phyloP scores from a whole-genome alignment of 1,284 basidiomycete species.

The Nidula niveotomentosa region DNA sequence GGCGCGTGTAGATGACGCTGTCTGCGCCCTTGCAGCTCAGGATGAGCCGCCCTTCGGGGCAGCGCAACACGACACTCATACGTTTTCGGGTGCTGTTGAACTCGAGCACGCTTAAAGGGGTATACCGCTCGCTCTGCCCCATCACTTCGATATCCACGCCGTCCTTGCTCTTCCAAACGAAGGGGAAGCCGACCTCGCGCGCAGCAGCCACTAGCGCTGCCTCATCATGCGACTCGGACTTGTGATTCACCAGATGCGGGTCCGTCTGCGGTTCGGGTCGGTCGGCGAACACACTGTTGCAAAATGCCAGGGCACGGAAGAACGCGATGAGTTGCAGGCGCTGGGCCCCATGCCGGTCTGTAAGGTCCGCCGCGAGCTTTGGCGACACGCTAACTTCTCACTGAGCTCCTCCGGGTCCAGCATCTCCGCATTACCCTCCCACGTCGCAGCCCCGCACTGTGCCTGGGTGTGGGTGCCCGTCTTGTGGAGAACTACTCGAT shows the following conservation, averaged over 20 bases:
- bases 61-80: constrained; percentile 89
- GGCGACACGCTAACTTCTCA: constrained; percentile 77
- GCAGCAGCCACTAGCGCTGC: constrained; percentile 92
- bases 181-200: constrained; percentile 92
- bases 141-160: constrained; percentile 88
- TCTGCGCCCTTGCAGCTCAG: constrained; percentile 98
- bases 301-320: constrained; percentile 89
- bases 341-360: constrained; percentile 61
- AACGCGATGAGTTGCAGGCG: constrained; percentile 77
- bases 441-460: constrained; percentile 87
- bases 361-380: constrained; percentile 76
- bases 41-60: constrained; percentile 79
- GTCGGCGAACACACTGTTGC: constrained; percentile 89
- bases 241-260: constrained; percentile 82
- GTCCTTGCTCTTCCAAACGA: constrained; percentile 77
- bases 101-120: constrained; percentile 81
- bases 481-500: constrained; percentile 99
- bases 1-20: constrained; percentile 88
- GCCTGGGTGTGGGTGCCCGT: constrained; percentile 96
- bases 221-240: constrained; percentile 96
- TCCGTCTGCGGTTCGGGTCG: constrained; percentile 61
- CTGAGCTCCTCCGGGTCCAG: constrained; percentile 73
- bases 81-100: constrained; percentile 94
- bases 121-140: constrained; percentile 85
- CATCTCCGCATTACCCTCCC: constrained; percentile 69